These are phyloP conservation scores for Lyophyllum decastes DNA, from an alignment of 768 basidiomycete species.

Conservation along the genomic window DNA sequence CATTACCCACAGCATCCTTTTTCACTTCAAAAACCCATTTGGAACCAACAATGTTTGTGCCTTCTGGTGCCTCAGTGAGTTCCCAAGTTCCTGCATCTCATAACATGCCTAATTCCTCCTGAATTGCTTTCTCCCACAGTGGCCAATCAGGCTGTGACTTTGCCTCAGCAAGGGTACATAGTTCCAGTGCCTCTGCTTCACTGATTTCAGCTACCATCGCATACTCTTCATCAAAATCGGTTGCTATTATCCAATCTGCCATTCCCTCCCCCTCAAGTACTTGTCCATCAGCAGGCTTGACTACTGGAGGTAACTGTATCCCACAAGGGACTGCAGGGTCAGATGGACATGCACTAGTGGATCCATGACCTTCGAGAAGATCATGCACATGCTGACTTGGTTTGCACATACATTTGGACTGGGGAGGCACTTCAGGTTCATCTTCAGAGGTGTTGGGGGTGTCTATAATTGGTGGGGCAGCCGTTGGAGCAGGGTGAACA, in stretches of 20 bases:
- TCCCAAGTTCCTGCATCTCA: slow-evolving; percentile 28
- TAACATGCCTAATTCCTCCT: slow-evolving; percentile 27
- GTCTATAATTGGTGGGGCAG: too few species aligned
- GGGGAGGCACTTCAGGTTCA: too few species aligned
- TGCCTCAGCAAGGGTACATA: slow-evolving; percentile 18
- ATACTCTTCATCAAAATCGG: slow-evolving; percentile 3
- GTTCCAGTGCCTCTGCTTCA: neutral
- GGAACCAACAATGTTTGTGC: slow-evolving; percentile 21
- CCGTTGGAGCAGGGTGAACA: too few species aligned
- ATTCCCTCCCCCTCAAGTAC: neutral
- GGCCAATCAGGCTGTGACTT: slow-evolving; percentile 14
- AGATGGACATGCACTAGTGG: too few species aligned
- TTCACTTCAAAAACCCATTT: slow-evolving; percentile 36
- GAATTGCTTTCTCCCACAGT: slow-evolving; percentile 27
- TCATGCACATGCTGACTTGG: too few species aligned
- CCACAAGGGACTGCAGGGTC: too few species aligned
- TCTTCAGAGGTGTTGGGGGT: too few species aligned
- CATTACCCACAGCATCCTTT: slow-evolving; percentile 21
- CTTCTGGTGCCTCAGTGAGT: slow-evolving; percentile 22
- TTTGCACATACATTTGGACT: too few species aligned
- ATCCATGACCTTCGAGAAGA: too few species aligned
- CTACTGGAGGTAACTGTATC: too few species aligned
- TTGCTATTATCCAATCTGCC: neutral
- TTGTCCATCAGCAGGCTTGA: too few species aligned
- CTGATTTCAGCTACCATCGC: slow-evolving; percentile 1